Base-by-base conservation (phyloP, 116 monocot genomes). In the Papilionanthe hybrid region DNA sequence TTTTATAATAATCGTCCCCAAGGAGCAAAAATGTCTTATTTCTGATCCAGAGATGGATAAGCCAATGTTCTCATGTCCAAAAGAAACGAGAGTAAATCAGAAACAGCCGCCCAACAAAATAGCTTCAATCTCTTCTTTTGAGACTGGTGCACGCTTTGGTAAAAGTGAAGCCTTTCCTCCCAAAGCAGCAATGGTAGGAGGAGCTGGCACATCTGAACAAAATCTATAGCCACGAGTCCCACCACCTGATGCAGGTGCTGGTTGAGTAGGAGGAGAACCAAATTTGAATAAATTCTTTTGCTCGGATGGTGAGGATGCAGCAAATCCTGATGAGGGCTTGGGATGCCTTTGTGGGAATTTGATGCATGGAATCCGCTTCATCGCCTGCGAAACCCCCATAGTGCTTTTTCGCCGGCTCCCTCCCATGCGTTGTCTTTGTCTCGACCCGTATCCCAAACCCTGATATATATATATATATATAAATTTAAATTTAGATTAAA, bases 91-190 rank as follows among this genome's bases (percentile, higher is more conserved):
- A 18, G 53, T 9, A 63, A 63, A 63, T 63, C 63, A 63, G 2
- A 63, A 63, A 25, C 63, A 63, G 6, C 63, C 63, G 23, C 63
- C 63, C 63, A 63, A 23, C 94, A 92, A 66, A 48, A 94, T 94
- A 82, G 90, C 85, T 17, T 94, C 94, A 44, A 94, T 94, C 77
- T 94, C 92, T 78, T 89, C 80, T 8, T 90, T 89, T 7, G 94
- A 88, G 20, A 94, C 77, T 32, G 94, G 94, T 25, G 90, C 90
- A 32, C 94, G 86, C 77, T 88, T 90, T 50, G 94, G 94, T 58
- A 92, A 83, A 81, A 89, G 87, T 23, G 94, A 94, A 85, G 94
- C 94, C 73, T 84, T 92, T 75, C 94, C 94, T 55, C 92, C 94
- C 50, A 89, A 72, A 22, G 92, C 92, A 78, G 83, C 84, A 73